These are phyloP conservation scores for Pseudogymnoascus sp. DNA, from an alignment of 2,329 filamentous ascomycete species.

Conservation along the genomic window DNA sequence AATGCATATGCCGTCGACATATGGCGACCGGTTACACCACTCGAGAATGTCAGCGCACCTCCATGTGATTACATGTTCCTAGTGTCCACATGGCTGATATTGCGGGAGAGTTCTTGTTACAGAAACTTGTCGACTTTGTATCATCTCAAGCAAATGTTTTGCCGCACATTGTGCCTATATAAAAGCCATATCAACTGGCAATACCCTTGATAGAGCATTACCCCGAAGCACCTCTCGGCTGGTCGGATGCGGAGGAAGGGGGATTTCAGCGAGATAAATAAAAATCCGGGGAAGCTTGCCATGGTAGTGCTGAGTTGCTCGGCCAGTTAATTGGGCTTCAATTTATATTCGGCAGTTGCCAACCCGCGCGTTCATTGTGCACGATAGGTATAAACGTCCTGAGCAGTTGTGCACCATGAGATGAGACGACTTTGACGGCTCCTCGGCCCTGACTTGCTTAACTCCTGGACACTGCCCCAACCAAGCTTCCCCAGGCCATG, in stretches of 20 bases:
- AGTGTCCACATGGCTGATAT: neutral
- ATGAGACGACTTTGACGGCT: neutral
- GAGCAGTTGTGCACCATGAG: neutral
- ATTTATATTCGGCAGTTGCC: neutral
- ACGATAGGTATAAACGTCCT: neutral
- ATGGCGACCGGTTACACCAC: neutral
- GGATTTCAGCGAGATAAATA: neutral
- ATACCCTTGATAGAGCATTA: neutral
- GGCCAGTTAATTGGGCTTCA: neutral
- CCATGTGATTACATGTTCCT: neutral
- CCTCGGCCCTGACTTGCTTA: neutral
- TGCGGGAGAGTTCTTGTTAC: neutral
- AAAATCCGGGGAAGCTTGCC: conserved; percentile 1
- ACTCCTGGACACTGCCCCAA: neutral
- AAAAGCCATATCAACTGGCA: neutral
- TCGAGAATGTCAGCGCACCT: neutral
- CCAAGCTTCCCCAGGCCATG: neutral
- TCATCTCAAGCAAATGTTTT: neutral
- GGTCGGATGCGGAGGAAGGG: neutral
- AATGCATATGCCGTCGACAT: neutral
- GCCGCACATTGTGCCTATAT: conserved; percentile 5
- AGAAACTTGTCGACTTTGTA: neutral
- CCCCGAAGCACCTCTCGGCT: conserved; percentile 1
- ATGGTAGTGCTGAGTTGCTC: neutral
- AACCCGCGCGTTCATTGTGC: neutral